These are phyloP conservation scores for Atkinsonella hypoxylon DNA, from an alignment of 2,329 filamentous ascomycete genomes.

Conservation along the genomic window DNA sequence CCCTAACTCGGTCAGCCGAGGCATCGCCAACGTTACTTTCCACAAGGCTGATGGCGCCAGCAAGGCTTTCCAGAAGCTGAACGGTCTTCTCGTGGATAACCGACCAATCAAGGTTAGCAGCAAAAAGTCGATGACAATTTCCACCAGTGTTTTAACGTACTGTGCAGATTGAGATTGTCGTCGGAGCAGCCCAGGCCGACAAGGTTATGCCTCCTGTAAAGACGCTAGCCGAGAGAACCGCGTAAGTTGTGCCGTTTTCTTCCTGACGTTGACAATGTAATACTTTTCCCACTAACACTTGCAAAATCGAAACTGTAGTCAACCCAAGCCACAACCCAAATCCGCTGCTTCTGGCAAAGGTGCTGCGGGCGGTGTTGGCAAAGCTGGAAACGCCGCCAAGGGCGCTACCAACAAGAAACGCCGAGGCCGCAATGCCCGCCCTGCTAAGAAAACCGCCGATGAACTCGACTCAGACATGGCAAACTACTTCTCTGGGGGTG, in stretches of 20 bases:
- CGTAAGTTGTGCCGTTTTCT: conserved; percentile 28
- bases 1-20: conserved; percentile 80
- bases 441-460: conserved; percentile 79
- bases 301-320: conserved; percentile 10
- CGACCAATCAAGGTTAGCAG: conserved; percentile 71
- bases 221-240: conserved; percentile 73
- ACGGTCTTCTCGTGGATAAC: conserved; percentile 82
- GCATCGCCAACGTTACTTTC: conserved; percentile 85
- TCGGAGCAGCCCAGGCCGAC: conserved; percentile 63
- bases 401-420: conserved; percentile 41
- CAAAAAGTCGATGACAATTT: background rate
- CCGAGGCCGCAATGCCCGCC: conserved; percentile 47
- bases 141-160: conserved; percentile 12
- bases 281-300: too few species aligned
- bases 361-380: conserved; percentile 18
- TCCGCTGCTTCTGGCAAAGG: conserved; percentile 64
- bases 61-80: conserved; percentile 72
- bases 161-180: conserved; percentile 73
- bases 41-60: conserved; percentile 66
- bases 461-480: conserved; percentile 97
- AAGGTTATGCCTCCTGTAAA: conserved; percentile 53
- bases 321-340: conserved; percentile 51
- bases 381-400: conserved; percentile 26
- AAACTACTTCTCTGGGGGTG: conserved; percentile 65
- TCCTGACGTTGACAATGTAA: conserved; percentile 2